Evolutionary conservation across 2,329 filamentous ascomycete species (phyloP), one percentile per base, ranked within the genome.

Genomic region (Lachnellula subtilissima): DNA sequence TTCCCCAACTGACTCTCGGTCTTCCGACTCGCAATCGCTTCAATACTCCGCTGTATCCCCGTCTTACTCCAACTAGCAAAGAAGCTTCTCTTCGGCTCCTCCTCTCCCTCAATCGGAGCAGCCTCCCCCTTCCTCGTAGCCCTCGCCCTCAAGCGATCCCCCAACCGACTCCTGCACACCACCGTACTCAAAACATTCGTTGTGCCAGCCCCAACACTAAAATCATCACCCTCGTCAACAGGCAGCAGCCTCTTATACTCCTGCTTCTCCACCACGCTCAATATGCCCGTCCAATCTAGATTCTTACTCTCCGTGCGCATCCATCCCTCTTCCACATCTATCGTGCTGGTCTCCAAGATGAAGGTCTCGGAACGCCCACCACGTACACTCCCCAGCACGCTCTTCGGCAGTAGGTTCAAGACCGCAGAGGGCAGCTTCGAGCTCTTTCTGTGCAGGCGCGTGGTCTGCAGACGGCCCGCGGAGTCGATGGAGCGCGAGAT

Each of bases 241-340:
- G 61, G 58, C 19, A 64, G 39, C 19, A 61, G 56, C 22, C 65
- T 53, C 36, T 76, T 78, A 72, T 90, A 94, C 55, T 81, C 74
- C 69, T 94, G 89, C 64, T 84, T 78, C 74, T 94, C 89, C 19
- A 91, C 78, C 12, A 94, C 88, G 48, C 85, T 89, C 40, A 94
- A 74, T 17, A 94, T 86, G 57, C 89, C 87, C 5, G 88, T 89
- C 73, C 88, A 93, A 72, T 93, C 90, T 52, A 94, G 77, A 66
- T 94, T 94, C 61, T 84, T 81, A 66, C 85, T 89, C 74, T 93
- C 88, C 0, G 88, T 90, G 69, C 83, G 81, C 88, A 94, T 92
- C 84, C 87, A 90, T 47, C 89, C 89, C 67, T 91, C 83, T 58
- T 83, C 85, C 59, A 91, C 84, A 70, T 93, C 89, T 25, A 94